phyloP scores from a whole-genome alignment of 441 rosid species.

The Croton laevigatus region DNA sequence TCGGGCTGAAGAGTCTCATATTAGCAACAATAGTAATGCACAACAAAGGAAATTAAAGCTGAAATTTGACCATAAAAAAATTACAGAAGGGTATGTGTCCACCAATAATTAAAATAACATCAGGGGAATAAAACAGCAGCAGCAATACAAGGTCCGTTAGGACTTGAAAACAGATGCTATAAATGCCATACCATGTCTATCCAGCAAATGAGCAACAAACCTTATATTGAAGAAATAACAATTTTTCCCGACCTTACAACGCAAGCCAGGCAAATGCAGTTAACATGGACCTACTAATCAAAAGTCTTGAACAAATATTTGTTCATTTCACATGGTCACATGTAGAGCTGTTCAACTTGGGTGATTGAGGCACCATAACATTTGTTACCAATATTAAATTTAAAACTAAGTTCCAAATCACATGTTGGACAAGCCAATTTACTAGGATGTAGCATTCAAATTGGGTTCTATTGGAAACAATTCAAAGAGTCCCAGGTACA shows the following conservation, averaged over 20 bases:
- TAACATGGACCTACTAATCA: background rate
- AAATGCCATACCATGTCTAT: background rate
- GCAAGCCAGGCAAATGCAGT: background rate
- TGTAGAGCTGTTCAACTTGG: background rate
- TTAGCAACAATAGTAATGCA: constrained; percentile 15
- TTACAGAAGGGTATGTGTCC: background rate
- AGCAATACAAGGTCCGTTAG: constrained; percentile 9
- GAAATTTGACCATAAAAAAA: background rate
- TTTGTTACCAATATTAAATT: too few species aligned
- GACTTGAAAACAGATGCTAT: constrained; percentile 4
- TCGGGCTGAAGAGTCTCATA: constrained; percentile 49
- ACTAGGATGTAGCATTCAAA: too few species aligned
- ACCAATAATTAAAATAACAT: background rate
- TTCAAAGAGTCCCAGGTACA: background rate
- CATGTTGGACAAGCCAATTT: too few species aligned
- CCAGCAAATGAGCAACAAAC: background rate
- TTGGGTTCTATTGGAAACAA: too few species aligned
- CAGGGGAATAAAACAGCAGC: background rate
- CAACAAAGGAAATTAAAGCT: background rate
- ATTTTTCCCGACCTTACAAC: background rate
- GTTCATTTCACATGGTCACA: background rate
- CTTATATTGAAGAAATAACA: background rate
- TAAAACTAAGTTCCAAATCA: too few species aligned
- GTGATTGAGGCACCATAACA: too few species aligned
- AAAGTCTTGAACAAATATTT: background rate